A percentile compares a stretch with the other conserved stretches of the same genome.
These are phyloP conservation scores for Hypsizygus ulmarius DNA, from an alignment of 1,284 basidiomycete genomes.

Conservation along the genomic window DNA sequence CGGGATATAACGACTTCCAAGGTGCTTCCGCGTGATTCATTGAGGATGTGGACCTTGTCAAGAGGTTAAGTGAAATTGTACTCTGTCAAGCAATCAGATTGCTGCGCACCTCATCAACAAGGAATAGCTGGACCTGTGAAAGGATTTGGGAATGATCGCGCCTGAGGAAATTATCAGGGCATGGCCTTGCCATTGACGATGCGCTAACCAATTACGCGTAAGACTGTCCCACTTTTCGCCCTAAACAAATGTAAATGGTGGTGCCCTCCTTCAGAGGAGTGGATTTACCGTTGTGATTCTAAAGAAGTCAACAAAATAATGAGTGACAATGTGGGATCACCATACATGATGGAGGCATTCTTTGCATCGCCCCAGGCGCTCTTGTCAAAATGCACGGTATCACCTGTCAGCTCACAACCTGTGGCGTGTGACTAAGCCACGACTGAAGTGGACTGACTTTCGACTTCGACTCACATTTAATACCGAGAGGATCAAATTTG, in stretches of 20 bases:
- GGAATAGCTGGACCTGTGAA: conserved; percentile 71
- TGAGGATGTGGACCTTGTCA: conserved; percentile 84
- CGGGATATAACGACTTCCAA: conserved; percentile 91
- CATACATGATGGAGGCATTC: conserved; percentile 73
- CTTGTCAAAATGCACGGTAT: conserved; percentile 65
- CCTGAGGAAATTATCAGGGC: conserved; percentile 40
- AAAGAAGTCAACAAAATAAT: conserved; percentile 11
- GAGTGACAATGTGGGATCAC: not conserved
- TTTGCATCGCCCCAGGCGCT: conserved; percentile 71
- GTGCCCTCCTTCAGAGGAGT: not conserved
- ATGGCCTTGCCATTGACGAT: not conserved
- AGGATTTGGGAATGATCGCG: conserved; percentile 61
- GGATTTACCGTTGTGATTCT: conserved; percentile 75
- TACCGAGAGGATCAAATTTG: conserved; percentile 74
- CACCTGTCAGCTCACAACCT: conserved; percentile 92
- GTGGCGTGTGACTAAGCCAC: conserved; percentile 10
- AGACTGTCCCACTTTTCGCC: conserved; percentile 96
- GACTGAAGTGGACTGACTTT: not conserved
- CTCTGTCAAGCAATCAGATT: not conserved
- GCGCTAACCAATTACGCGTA: conserved; percentile 71
- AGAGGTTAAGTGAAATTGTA: not conserved
- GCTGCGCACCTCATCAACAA: conserved; percentile 82
- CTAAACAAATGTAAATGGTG: conserved; percentile 36
- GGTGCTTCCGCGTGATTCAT: conserved; percentile 86
- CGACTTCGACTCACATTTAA: conserved; percentile 56